These are phyloP conservation scores for Lepiota brunneoincarnata DNA, from an alignment of 768 basidiomycete genomes.

Conservation along the genomic window DNA sequence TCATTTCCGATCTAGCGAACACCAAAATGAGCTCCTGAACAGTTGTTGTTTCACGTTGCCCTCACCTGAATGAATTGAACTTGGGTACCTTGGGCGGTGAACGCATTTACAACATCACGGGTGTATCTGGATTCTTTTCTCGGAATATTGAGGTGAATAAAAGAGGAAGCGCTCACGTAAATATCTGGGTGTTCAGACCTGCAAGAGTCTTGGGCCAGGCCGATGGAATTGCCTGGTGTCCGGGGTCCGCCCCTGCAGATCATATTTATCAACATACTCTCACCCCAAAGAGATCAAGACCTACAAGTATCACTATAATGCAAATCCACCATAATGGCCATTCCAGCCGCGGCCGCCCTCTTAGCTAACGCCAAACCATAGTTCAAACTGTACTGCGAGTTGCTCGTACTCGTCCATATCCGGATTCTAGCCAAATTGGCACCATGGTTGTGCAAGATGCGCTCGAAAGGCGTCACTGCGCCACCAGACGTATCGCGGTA, in stretches of 20 bases:
- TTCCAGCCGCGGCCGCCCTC: conserved; percentile 52
- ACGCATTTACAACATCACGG: conserved; percentile 45
- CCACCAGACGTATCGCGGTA: conserved; percentile 39
- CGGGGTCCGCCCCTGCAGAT: conserved; percentile 58
- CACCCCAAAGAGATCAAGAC: conserved; percentile 17
- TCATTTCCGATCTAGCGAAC: conserved; percentile 56
- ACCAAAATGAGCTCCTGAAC: neutral
- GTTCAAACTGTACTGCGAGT: conserved; percentile 43
- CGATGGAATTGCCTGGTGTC: conserved; percentile 56
- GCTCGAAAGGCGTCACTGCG: conserved; percentile 39
- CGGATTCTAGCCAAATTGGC: conserved; percentile 57
- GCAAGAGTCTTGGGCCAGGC: conserved; percentile 49
- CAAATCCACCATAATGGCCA: conserved; percentile 53
- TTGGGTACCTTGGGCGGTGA: conserved; percentile 51
- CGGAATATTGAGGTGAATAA: neutral
- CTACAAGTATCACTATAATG: conserved; percentile 66
- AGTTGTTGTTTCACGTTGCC: too few relatives aligned
- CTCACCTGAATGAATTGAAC: conserved; percentile 48
- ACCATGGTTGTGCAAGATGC: conserved; percentile 51
- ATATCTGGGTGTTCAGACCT: conserved; percentile 57
- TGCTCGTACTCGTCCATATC: conserved; percentile 60
- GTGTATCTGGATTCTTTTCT: conserved; percentile 40
- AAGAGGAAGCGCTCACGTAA: conserved; percentile 32
- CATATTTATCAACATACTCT: neutral
- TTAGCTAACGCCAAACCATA: conserved; percentile 55